phyloP scores from a whole-genome alignment of 2,329 filamentous ascomycete species.

The Sporothrix variecibatus region DNA sequence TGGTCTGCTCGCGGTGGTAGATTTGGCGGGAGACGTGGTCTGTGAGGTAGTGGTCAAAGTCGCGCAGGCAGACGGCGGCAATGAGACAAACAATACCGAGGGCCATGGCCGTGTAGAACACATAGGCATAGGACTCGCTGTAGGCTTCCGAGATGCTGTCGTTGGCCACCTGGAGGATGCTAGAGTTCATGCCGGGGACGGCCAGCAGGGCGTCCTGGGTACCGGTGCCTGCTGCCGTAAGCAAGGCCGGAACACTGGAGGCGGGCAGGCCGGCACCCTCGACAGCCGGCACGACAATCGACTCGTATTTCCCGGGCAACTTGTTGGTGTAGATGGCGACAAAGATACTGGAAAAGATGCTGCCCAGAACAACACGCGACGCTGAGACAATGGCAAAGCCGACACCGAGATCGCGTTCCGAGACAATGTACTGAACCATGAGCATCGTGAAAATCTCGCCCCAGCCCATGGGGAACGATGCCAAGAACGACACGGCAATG shows the following conservation, averaged over 20 bases:
- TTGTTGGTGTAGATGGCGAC: constrained; percentile 8
- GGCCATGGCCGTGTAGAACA: not conserved
- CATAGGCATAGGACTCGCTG: not conserved
- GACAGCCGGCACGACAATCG: not conserved
- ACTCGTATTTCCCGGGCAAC: not conserved
- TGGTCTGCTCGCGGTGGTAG: constrained; percentile 1
- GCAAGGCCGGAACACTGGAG: not conserved
- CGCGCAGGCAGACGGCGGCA: not conserved
- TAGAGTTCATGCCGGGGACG: not conserved
- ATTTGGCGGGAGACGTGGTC: not conserved
- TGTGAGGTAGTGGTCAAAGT: not conserved
- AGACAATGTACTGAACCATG: constrained; percentile 1
- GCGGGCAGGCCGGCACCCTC: not conserved
- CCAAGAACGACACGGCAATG: not conserved
- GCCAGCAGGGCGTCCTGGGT: not conserved
- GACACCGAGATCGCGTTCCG: not conserved
- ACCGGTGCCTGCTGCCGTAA: not conserved
- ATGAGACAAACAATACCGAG: not conserved
- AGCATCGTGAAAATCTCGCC: not conserved
- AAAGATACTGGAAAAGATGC: not conserved
- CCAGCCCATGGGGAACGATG: not conserved
- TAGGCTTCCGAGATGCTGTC: not conserved
- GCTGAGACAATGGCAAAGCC: not conserved
- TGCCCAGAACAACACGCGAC: not conserved
- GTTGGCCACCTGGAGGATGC: not conserved